Percentiles rank a stretch among this genome's conserved stretches.
phyloP scores from a whole-genome alignment of 371 early-diverging fungal genomes.

The Rhizopus stolonifer region DNA sequence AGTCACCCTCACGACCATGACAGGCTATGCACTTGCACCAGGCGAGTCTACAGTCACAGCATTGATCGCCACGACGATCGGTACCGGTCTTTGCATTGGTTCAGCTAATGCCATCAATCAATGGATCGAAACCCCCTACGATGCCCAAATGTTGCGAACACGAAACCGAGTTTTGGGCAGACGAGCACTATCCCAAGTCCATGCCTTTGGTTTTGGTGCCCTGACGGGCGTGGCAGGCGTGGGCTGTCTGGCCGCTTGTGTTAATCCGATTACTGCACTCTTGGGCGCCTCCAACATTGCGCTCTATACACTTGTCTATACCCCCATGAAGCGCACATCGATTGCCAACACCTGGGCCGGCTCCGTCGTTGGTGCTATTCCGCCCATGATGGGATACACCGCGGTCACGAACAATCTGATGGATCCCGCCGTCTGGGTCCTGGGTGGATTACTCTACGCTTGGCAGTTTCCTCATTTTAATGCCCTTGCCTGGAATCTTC shows the following conservation, averaged over 20 bases:
- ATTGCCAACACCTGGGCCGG: slow-evolving; percentile 97
- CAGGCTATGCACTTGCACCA: slow-evolving; percentile 93
- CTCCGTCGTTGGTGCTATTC: slow-evolving; percentile 93
- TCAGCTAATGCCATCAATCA: slow-evolving; percentile 96
- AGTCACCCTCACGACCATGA: slow-evolving; percentile 92
- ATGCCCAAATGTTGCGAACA: slow-evolving; percentile 96
- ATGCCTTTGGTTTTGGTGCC: slow-evolving; percentile 82
- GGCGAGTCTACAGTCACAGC: slow-evolving; percentile 68
- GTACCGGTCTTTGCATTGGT: slow-evolving; percentile 88
- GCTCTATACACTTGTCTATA: slow-evolving; percentile 89
- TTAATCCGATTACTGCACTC: slow-evolving; percentile 82
- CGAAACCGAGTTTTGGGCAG: slow-evolving; percentile 86
- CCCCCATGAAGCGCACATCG: slow-evolving; percentile 91
- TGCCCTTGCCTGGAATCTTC: slow-evolving; percentile 86
- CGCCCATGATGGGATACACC: slow-evolving; percentile 97
- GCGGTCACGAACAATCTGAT: slow-evolving; percentile 75
- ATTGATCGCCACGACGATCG: slow-evolving; percentile 81
- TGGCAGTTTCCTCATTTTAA: slow-evolving; percentile 99
- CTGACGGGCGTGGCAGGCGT: slow-evolving; percentile 75
- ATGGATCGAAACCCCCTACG: slow-evolving; percentile 94
- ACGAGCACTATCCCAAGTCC: slow-evolving; percentile 77
- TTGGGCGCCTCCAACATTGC: slow-evolving; percentile 86
- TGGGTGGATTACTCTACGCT: slow-evolving; percentile 83
- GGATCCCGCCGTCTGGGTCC: slow-evolving; percentile 78
- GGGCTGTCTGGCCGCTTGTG: slow-evolving; percentile 63